Base-by-base conservation (phyloP, 768 basidiomycete genomes). In the Lactarius akahatsu region DNA sequence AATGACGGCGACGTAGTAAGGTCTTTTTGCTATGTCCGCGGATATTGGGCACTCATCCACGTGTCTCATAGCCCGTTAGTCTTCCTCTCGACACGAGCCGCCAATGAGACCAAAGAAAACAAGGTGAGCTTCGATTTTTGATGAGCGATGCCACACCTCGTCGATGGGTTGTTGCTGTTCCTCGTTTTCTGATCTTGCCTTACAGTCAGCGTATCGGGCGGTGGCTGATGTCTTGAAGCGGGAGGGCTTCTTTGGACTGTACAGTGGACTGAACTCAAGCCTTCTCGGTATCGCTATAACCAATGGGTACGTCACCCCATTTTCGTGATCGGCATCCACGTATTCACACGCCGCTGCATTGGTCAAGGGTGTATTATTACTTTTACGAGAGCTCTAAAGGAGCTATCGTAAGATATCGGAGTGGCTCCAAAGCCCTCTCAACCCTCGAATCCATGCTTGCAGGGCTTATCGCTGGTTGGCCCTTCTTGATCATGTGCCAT, bases 221-320 rank as follows among this genome's bases (percentile, higher is more conserved):
- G 78, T 93, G 18, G 68, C 89, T 58, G 89, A 92, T 74, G 88
- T 90, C 67, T 79, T 96, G 77, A 87, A 88, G 75, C 84, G 87
- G 23, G 96, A 98, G 77, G 96, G 97, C 32, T 67, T 93, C 28
- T 70, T 83, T 2, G 95, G 93, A 2, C 78, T 99, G 16, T 99
- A 98, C 76, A 89, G 86, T 69, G 97, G 97, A 0, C 77, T 99
- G 40, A 84, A 81, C 67, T 92, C 94, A 16, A 91, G 90, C 72
- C 78, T 99, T 63, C 78, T 95, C 43, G 96, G 94, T 7, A 92
- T 99, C 69, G 94, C 93, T 5, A 82, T 97, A 40, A 97, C 97
- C 23, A 98, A 98, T 72, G 91, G 90, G 92, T 91, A 71, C 60
- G 83, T 74, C 41, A 62, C 47, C 52, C 30, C 43, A 55, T 4